Conservation (phyloP, 345 rosid species). For the Eucalyptus cladocalyx region DNA sequence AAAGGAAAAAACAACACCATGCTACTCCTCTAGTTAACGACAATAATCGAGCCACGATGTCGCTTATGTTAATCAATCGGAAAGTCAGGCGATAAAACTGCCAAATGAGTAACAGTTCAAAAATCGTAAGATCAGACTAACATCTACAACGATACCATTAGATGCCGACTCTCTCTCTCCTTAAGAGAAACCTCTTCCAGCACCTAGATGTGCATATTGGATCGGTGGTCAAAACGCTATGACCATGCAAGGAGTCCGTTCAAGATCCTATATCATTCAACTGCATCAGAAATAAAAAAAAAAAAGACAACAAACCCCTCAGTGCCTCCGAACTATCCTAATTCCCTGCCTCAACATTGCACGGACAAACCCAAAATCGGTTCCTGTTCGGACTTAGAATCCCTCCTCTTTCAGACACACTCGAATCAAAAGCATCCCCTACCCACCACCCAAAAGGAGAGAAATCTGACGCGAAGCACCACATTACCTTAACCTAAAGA, state of each 20-base stretch:
- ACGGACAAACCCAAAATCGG: neutral
- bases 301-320: too few relatives aligned
- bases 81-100: neutral
- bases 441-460: too few relatives aligned
- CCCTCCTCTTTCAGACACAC: neutral
- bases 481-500: neutral
- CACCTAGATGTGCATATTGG: neutral
- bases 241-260: neutral
- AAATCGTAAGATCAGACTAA: neutral
- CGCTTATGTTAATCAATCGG: neutral
- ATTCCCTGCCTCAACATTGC: neutral
- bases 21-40: neutral
- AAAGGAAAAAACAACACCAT: neutral
- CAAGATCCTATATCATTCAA: neutral
- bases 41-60: neutral
- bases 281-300: too few relatives aligned
- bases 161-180: neutral
- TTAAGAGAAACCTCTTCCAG: too few relatives aligned
- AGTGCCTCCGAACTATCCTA: too few relatives aligned
- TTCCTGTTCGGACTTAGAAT: neutral
- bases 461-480: neutral
- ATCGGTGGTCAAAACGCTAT: neutral
- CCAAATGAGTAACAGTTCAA: neutral
- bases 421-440: neutral
- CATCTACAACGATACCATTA: neutral